phyloP scores from a whole-genome alignment of 371 early-diverging fungal species.

The Nematocida homosporus region DNA sequence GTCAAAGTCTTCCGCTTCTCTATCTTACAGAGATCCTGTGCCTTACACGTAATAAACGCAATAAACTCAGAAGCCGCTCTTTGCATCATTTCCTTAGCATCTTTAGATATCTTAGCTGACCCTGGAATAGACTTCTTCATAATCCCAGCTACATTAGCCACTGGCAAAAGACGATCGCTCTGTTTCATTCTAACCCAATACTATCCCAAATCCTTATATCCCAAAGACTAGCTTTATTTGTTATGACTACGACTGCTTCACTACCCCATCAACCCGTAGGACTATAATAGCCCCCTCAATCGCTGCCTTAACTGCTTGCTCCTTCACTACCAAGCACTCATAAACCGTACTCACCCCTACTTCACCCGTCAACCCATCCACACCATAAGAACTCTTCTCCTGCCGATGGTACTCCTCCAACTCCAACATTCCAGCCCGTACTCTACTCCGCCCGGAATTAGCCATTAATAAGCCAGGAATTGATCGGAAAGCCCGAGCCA shows the following conservation, averaged over 20 bases:
- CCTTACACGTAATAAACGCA: slow-evolving; percentile 91
- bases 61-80: slow-evolving; percentile 98
- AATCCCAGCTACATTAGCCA: slow-evolving; percentile 87
- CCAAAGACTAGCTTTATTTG: background rate
- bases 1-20: slow-evolving; percentile 95
- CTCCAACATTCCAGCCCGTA: slow-evolving; percentile 77
- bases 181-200: slow-evolving; percentile 58
- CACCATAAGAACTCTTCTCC: slow-evolving; percentile 89
- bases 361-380: slow-evolving; percentile 83
- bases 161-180: slow-evolving; percentile 84
- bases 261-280: slow-evolving; percentile 68
- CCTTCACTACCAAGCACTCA: slow-evolving; percentile 98
- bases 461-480: slow-evolving; percentile 93
- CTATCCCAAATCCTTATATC: background rate
- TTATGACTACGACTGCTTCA: slow-evolving; percentile 52
- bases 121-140: slow-evolving; percentile 95
- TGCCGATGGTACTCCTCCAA: slow-evolving; percentile 90
- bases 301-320: slow-evolving; percentile 97
- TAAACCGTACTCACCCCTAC: slow-evolving; percentile 89
- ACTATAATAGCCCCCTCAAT: slow-evolving; percentile 74
- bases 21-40: slow-evolving; percentile 66
- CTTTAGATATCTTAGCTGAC: slow-evolving; percentile 94
- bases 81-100: slow-evolving; percentile 93
- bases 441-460: slow-evolving; percentile 70
- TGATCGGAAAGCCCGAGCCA: slow-evolving; percentile 88